Evolutionary conservation across 2,329 filamentous ascomycete species (phyloP), one percentile per base, ranked within the genome.

Genomic region (Colletotrichum noveboracense): DNA sequence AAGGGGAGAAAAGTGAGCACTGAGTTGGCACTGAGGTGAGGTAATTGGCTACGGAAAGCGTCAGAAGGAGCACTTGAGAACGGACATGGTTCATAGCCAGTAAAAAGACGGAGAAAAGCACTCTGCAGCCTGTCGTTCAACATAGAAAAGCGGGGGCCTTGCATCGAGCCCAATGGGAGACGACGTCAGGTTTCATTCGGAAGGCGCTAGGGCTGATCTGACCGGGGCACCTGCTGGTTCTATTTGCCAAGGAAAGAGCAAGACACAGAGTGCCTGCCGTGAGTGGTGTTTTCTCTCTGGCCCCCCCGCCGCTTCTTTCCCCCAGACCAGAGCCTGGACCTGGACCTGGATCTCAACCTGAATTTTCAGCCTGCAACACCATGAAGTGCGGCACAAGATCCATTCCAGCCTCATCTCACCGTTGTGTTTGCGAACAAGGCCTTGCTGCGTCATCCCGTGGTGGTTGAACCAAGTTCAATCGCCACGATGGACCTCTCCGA

Each of bases 401-500:
- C 0, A 5, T 38, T 64, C 61, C 55, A 61, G 52, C 66, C 66
- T 69, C 34, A 56, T 24, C 55, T 58, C 43, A 56, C n/a, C 9
- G 58, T 24, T 69, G 66, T 48, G 66, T 36, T 36, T 12, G 34
- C 21, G 48, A 43, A 28, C 24, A 26, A 43, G 16, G 34, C 66
- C 21, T 24, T 8, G 26, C 10, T 43, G 34, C 32, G 66, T 60
- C 55, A 30, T 30, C 43, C 30, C 52, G 38, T 58, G 26, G 52
- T 28, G 62, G 32, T 36, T 64, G 55, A 62, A 58, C 48, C 43
- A 61, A 26, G 43, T 10, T 24, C 21, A 52, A 26, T 60, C 64
- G 34, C 60, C 58, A 36, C 26, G 48, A 78, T 78, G 77, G 69
- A 75, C 30, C 43, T 52, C 43, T 36, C 74, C 81, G 84, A 70